Evolutionary conservation across 306 rosid species (phyloP), one percentile per base, ranked within the genome.

Genomic region (Dalbergia cultrata): DNA sequence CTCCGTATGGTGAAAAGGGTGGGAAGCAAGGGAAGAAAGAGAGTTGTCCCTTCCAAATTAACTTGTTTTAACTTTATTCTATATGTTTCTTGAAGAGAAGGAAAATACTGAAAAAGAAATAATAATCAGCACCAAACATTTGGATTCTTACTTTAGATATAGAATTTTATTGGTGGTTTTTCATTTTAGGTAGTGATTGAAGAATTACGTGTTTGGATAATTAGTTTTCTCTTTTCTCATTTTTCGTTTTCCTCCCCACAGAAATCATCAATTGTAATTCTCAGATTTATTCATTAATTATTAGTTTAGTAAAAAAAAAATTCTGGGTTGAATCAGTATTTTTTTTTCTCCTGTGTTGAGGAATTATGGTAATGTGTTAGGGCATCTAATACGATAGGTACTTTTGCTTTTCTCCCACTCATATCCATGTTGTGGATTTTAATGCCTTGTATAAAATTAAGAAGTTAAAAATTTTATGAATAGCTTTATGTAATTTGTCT

Each of bases 21-120:
- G 45, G 47, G 37, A 57, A 34, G 41, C 67, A 35, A 63, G 39
- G 78, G 57, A 33, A 49, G 59, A 82, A 77, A 60, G 8, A 31
- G 77, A 78, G 39, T 62, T 73, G 82, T 82, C 85, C 17, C 73
- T 68, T 74, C 87, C 41, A 76, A 37, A 18, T 76, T 66, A 76
- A 74, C 77, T 69, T 49, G 4, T 49, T 37, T 50, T 22, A 50
- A 76, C 80, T 77, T 81, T 65, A 71, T 64, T 81, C 85, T 72
- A 76, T 50, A 61, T 58, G 13, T 65, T 72, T 65, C 80, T 76
- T 58, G 8, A 52, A 31, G 43, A 44, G 13, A 62, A 65, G 58
- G 60, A 44, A 74, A 60, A 0, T n/a, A 43, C 50, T 69, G 37
- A 11, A 7, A 13, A 50, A 39, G 14, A 49, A 49, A 49, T 4